Evolutionary conservation across 1,139 yeast genomes (phyloP), one percentile per base, ranked within the genome.

Genomic region (Hemisphaericaspora lyxosophila): DNA sequence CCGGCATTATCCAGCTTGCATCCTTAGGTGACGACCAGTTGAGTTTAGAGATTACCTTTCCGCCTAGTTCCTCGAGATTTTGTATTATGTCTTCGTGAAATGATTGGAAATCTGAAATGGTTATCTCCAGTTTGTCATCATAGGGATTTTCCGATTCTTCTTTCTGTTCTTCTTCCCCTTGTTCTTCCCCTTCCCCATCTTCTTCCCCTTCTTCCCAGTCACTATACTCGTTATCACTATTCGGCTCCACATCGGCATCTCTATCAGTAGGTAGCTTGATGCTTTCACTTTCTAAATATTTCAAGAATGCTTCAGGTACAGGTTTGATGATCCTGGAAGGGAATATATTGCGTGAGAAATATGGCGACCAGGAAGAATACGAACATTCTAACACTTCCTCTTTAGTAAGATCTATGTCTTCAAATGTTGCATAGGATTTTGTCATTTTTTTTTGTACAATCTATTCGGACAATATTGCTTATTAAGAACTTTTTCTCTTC

Each of bases 21-120:
- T 92, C 99, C 52, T 82, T 84, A 1, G 99, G 98, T 1, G 96
- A 85, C 1, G 97, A 87, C 98, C 98, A 92, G 64, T 92, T 92
- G 48, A 92, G 67, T 54, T 92, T 92, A 1, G 97, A 97, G 2
- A 87, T 72, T 6, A 89, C 89, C 1, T 80, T 64, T 1, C 85
- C 57, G 18, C 85, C 53, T 65, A 75, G 43, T 64, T 73, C 22
- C 39, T 42, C 26, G 69, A 81, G 20, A 3, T 68, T 57, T 0
- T 53, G 44, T 25, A 62, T 62, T 17, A 92, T 69, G 37, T 68
- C 53, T 0, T 63, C 52, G 51, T 89, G 95, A 17, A 89, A 63
- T 1, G 73, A 80, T 7, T 62, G 60, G 51, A 90, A 90, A 20
- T 65, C 63, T 7, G 24, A 29, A 9, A 35, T 20, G 1, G 37